Evolutionary conservation across 176 grass and related monocot genomes (phyloP).

Genomic region (Zoysia japonica): DNA sequence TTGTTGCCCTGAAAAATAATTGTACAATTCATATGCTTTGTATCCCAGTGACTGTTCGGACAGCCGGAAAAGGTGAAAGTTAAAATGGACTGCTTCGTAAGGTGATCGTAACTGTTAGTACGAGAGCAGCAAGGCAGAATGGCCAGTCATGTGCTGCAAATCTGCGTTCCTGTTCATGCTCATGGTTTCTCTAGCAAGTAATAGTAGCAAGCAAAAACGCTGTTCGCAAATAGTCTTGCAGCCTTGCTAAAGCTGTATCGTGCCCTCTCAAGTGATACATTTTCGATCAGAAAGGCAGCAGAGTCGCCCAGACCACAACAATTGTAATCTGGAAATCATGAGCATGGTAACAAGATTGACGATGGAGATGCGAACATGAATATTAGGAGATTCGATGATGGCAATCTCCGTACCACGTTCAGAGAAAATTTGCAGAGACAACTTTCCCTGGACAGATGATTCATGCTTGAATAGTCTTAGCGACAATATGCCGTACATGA

Average conservation of each 20-base stretch:
- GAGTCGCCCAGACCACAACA: conserved; percentile 10
- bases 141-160: conserved; percentile 33
- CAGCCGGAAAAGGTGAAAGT: neutral
- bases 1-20: no score
- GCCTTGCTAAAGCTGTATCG: conserved; percentile 39
- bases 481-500: neutral
- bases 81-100: neutral
- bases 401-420: neutral
- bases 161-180: conserved; percentile 40
- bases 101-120: conserved; percentile 3
- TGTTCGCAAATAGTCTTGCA: conserved; percentile 31
- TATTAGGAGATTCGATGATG: neutral
- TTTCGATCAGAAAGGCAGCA: neutral
- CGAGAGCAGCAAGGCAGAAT: conserved; percentile 16
- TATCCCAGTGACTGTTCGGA: neutral
- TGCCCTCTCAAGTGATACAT: conserved; percentile 26
- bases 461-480: conserved; percentile 1
- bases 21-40: neutral
- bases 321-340: conserved; percentile 8
- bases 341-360: neutral
- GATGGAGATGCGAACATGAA: conserved; percentile 4
- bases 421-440: neutral
- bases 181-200: conserved; percentile 37
- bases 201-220: conserved; percentile 16
- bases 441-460: neutral